Percentiles rank a stretch among this genome's conserved stretches.
Conservation (phyloP, 192 early-diverging fungal genomes). For the Coemansia sp. region DNA sequence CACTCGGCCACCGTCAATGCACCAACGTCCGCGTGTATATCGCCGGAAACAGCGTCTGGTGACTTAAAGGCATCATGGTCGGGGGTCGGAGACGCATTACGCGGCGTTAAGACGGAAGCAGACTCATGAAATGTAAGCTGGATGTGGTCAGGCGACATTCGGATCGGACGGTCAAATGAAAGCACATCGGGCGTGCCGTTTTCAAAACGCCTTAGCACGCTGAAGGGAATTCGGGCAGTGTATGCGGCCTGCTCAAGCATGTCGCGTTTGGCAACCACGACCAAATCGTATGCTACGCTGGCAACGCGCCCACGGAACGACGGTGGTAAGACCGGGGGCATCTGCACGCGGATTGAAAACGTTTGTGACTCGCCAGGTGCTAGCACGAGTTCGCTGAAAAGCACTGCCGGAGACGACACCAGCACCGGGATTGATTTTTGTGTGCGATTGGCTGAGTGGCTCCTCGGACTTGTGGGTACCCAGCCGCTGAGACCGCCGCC, state of each 20-base stretch:
- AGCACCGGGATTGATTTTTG: conserved; percentile 34
- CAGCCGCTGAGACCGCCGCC: conserved; percentile 48
- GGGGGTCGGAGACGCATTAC: conserved; percentile 34
- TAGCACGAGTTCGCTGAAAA: conserved; percentile 51
- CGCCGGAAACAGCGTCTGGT: background rate
- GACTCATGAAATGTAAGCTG: conserved; percentile 31
- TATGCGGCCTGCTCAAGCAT: conserved; percentile 43
- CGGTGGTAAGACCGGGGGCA: conserved; percentile 41
- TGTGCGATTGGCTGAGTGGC: conserved; percentile 14
- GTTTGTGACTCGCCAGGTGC: conserved; percentile 51
- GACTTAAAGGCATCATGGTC: conserved; percentile 1
- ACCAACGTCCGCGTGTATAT: background rate
- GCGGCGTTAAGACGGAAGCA: conserved; percentile 26
- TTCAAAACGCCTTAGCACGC: conserved; percentile 20
- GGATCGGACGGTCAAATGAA: conserved; percentile 30
- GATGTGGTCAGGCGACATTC: conserved; percentile 30
- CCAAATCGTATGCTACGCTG: conserved; percentile 44
- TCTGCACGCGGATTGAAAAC: conserved; percentile 36
- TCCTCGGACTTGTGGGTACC: conserved; percentile 17
- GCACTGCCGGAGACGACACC: conserved; percentile 34
- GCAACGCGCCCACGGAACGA: conserved; percentile 46
- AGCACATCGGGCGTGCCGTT: conserved; percentile 7
- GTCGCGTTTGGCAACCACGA: conserved; percentile 44
- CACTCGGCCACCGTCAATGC: background rate
- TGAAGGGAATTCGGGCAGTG: conserved; percentile 46